Base-by-base conservation (phyloP, 352 stramenopile species). In the Phytophthora ohioensis region DNA sequence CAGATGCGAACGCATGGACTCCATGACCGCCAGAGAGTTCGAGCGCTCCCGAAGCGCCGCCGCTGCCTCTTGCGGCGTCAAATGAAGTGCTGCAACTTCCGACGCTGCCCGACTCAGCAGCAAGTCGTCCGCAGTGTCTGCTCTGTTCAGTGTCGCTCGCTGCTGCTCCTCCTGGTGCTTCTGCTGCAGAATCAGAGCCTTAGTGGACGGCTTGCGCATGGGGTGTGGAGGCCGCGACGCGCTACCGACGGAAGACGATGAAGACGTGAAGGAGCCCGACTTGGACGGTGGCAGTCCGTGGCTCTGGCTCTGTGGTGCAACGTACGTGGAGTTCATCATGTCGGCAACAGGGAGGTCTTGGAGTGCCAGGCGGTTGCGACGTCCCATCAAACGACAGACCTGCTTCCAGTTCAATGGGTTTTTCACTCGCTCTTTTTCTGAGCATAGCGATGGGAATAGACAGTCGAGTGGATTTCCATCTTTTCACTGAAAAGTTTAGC, bases 21-120 rank as follows among this genome's bases (percentile, higher is more conserved):
- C 52, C 31, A 74, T 57, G 15, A 85, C 72, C 3, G 79, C 75
- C 76, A 84, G 78, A 54, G 78, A 90, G 59, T 91, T 87, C 39
- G 76, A 90, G 57, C 84, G 84, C 7, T 90, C 85, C 42, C 80
- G 79, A 21, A 88, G 57, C 55, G 78, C 78, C 27, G 74, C 78
- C 6, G 67, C 74, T 7, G 67, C 62, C 13, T 75, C 65, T 38
- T 74, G 43, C 9, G 67, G 42, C 27, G 67, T 68, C 36, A 74
- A 41, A 7, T 45, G 49, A 31, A 62, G n/a, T 2, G 47, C 4
- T 17, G 35, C 36, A 11, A 12, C 36, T 15, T 68, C 53, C 15
- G 61, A 71, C 43, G 57, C 66, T 42, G 56, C 69, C 49, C 45
- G 67, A 64, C 53, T 74, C 38, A 85, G 72, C 36, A 87, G 49